Conservation (phyloP, 805 yeast genomes). For the Candida corydali region DNA sequence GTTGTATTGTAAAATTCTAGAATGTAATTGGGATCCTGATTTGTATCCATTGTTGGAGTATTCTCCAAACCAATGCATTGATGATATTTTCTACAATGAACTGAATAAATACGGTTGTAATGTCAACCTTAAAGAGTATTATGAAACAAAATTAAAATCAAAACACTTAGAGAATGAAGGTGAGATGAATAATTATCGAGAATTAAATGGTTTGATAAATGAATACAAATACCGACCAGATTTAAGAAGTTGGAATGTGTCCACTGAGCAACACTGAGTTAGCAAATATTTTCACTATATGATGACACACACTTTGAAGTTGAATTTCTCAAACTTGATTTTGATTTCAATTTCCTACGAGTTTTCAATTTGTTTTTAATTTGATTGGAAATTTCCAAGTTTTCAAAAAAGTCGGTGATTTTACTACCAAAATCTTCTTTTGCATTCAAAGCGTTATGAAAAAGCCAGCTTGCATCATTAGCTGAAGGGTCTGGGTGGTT, state of each 20-base stretch:
- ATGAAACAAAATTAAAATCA: slow-evolving; percentile 1
- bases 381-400: slow-evolving; percentile 8
- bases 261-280: neutral
- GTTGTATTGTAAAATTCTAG: slow-evolving; percentile 51
- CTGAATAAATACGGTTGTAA: slow-evolving; percentile 42
- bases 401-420: slow-evolving; percentile 9
- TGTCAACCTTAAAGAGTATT: slow-evolving; percentile 3
- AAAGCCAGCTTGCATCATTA: slow-evolving; percentile 1
- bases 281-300: too few relatives aligned
- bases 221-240: slow-evolving; percentile 34
- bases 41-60: slow-evolving; percentile 43
- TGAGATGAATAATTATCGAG: slow-evolving; percentile 15
- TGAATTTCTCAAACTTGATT: too few relatives aligned
- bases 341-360: too few relatives aligned
- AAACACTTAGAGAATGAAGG: slow-evolving; percentile 5
- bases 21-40: slow-evolving; percentile 58
- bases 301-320: too few relatives aligned
- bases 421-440: slow-evolving; percentile 7
- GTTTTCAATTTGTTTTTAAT: slow-evolving; percentile 7
- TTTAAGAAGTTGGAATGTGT: slow-evolving; percentile 29
- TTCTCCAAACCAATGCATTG: slow-evolving; percentile 66
- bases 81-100: slow-evolving; percentile 71
- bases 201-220: slow-evolving; percentile 35
- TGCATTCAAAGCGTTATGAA: neutral
- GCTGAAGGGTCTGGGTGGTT: neutral